Conservation (phyloP, 75 land plant species). For the Adiantum capillusveneris region DNA sequence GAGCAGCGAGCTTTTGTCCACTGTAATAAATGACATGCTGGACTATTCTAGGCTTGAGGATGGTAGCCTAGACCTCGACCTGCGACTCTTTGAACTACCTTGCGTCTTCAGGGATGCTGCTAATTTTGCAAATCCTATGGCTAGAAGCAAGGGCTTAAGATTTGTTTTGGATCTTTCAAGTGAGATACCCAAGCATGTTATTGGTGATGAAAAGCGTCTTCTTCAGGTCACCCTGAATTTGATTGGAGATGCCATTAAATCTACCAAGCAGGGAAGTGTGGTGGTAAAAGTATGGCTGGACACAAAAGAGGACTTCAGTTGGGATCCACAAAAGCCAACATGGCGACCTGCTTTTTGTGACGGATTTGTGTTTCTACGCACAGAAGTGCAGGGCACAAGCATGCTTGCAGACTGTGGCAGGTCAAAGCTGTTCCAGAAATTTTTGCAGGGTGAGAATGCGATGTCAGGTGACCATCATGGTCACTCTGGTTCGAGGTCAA, state of each 20-base stretch:
- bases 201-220: conserved; percentile 67
- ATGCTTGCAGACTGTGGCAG: conserved; percentile 18
- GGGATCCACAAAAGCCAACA: conserved; percentile 36
- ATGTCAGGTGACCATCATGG: conserved; percentile 19
- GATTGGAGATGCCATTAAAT: conserved; percentile 53
- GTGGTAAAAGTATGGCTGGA: conserved; percentile 34
- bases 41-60: conserved; percentile 48
- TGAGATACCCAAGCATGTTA: conserved; percentile 45
- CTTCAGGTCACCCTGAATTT: conserved; percentile 68
- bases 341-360: conserved; percentile 47
- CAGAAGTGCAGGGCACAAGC: conserved; percentile 32
- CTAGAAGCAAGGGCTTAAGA: conserved; percentile 33
- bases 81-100: conserved; percentile 48
- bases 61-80: conserved; percentile 41
- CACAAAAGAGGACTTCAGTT: conserved; percentile 20
- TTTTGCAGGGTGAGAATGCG: conserved; percentile 30
- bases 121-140: conserved; percentile 53
- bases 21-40: conserved; percentile 62
- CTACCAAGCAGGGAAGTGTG: conserved; percentile 32
- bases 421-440: conserved; percentile 31
- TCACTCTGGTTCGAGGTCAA: conserved; percentile 25
- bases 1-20: conserved; percentile 50
- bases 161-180: conserved; percentile 45
- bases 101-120: conserved; percentile 52
- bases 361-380: conserved; percentile 46